A percentile compares a stretch with the other conserved stretches of the same genome.
Conservation (phyloP, 257 asterid genomes). For the Coffea eugenioides region DNA sequence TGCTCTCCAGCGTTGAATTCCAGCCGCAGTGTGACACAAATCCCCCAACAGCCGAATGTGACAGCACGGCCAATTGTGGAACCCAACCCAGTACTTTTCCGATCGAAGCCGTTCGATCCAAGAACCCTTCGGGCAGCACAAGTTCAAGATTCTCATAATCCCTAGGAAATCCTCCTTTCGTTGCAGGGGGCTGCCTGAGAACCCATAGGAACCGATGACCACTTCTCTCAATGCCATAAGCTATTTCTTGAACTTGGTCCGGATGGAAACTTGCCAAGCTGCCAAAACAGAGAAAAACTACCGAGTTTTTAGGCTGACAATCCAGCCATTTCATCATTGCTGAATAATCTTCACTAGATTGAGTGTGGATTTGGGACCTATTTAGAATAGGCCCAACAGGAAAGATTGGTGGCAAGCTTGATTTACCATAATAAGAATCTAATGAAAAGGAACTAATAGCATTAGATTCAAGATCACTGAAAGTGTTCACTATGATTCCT, state of each 20-base stretch:
- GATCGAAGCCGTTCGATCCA: conserved; percentile 2
- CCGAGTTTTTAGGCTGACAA: conserved; percentile 19
- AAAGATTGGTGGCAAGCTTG: conserved; percentile 6
- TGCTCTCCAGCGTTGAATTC: conserved; percentile 13
- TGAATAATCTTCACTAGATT: neutral
- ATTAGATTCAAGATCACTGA: conserved; percentile 8
- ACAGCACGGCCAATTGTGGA: conserved; percentile 19
- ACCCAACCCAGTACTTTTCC: conserved; percentile 35
- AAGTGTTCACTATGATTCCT: conserved; percentile 13
- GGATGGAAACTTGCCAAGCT: conserved; percentile 11
- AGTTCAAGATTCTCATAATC: conserved; percentile 13
- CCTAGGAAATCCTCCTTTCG: neutral
- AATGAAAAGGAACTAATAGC: neutral
- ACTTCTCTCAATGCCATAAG: conserved; percentile 10
- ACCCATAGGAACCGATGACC: conserved; percentile 21
- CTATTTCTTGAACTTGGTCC: conserved; percentile 23
- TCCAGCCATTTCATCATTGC: conserved; percentile 22
- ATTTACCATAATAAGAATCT: neutral
- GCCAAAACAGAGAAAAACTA: conserved; percentile 31
- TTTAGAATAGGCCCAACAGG: conserved; percentile 12
- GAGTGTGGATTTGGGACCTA: neutral
- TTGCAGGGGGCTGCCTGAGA: conserved; percentile 16
- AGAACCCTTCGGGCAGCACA: conserved; percentile 23
- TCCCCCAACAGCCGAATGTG: conserved; percentile 23
- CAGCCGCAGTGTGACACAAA: conserved; percentile 13